These are phyloP conservation scores for Kazachstania bromeliacearum DNA, from an alignment of 805 yeast genomes.

Conservation along the genomic window DNA sequence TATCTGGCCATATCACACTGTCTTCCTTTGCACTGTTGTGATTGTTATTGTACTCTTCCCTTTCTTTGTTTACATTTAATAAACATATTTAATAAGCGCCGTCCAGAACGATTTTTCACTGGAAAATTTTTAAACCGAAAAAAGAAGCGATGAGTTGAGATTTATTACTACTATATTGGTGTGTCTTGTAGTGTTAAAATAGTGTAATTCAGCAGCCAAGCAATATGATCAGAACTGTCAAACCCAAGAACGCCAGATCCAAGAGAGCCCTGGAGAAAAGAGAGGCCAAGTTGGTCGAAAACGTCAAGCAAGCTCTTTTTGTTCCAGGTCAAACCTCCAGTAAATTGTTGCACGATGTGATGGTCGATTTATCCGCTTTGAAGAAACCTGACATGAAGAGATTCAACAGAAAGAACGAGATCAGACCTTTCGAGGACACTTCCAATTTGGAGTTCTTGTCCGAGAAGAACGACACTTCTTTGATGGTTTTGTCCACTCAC, in stretches of 20 bases:
- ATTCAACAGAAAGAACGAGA: slow-evolving; percentile 78
- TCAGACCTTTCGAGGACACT: slow-evolving; percentile 89
- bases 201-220: no score
- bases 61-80: not conserved
- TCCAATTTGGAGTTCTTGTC: slow-evolving; percentile 79
- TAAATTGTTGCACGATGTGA: slow-evolving; percentile 74
- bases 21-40: not conserved
- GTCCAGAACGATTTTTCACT: no score
- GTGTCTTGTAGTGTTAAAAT: no score
- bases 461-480: slow-evolving; percentile 86
- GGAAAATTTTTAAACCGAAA: no score
- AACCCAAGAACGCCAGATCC: slow-evolving; percentile 91
- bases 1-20: not conserved
- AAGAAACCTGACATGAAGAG: slow-evolving; percentile 87
- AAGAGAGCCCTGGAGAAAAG: slow-evolving; percentile 87
- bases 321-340: slow-evolving; percentile 81
- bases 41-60: not conserved
- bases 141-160: no score
- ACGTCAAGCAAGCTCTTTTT: slow-evolving; percentile 81
- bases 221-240: slow-evolving; percentile 41
- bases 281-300: slow-evolving; percentile 83
- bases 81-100: no score
- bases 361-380: slow-evolving; percentile 79
- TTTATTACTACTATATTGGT: no score
- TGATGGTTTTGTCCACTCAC: slow-evolving; percentile 67